A percentile compares a stretch with the other conserved stretches of the same genome.
These are phyloP conservation scores for Zymoseptoria pseudotritici DNA, from an alignment of 2,329 filamentous ascomycete genomes.

Conservation along the genomic window DNA sequence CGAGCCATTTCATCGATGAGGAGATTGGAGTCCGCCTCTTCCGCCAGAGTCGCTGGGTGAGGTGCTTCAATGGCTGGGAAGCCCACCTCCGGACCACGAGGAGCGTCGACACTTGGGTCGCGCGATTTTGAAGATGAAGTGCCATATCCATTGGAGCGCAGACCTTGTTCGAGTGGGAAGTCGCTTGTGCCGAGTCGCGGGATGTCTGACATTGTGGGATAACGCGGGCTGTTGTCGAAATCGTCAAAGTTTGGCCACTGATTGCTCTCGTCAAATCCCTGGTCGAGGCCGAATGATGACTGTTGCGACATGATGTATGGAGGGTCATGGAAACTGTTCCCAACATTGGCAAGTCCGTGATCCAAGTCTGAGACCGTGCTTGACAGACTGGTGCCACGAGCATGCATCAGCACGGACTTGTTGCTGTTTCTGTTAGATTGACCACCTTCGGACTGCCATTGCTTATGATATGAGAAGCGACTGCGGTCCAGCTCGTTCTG, in stretches of 20 bases:
- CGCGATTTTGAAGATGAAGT: constrained; percentile 10
- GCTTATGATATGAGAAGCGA: constrained; percentile 30
- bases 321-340: background rate
- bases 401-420: constrained; percentile 26
- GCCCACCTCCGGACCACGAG: constrained; percentile 16
- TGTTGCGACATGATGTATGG: background rate
- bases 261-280: constrained; percentile 6
- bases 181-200: constrained; percentile 10
- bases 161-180: constrained; percentile 8
- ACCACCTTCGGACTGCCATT: constrained; percentile 30
- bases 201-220: constrained; percentile 5
- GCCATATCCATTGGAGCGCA: constrained; percentile 11
- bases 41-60: constrained; percentile 24
- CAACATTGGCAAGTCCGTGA: constrained; percentile 1
- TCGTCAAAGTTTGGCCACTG: constrained; percentile 16
- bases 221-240: constrained; percentile 11
- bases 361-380: constrained; percentile 26
- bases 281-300: background rate
- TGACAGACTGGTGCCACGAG: constrained; percentile 26
- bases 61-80: constrained; percentile 26
- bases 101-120: constrained; percentile 12
- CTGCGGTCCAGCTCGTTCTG: constrained; percentile 25
- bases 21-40: constrained; percentile 23
- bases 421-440: constrained; percentile 21
- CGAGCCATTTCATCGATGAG: constrained; percentile 26